These are phyloP conservation scores for Blastocystis sp. DNA, from an alignment of 352 stramenopile genomes.

Conservation along the genomic window DNA sequence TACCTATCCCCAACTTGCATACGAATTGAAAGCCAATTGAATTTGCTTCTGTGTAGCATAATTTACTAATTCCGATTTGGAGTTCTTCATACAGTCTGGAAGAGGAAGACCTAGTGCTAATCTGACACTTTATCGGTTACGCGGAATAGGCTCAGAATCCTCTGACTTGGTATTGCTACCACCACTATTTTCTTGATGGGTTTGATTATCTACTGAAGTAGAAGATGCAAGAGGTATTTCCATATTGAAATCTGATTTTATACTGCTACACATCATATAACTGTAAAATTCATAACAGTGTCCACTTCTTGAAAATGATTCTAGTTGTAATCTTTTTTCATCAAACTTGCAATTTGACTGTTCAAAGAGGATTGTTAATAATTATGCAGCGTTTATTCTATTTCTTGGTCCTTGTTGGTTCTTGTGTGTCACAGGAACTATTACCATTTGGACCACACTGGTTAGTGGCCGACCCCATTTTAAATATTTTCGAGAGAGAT, in stretches of 20 bases:
- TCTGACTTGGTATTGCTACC: background rate
- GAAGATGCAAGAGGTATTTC: no score
- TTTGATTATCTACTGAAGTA: no score
- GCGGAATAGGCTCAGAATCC: background rate
- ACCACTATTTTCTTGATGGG: background rate
- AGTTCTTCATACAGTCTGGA: background rate
- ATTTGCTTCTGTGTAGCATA: background rate
- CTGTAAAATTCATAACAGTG: no score
- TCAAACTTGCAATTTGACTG: no score
- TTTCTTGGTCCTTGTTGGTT: no score
- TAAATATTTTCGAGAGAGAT: conserved; percentile 1
- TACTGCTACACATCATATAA: no score
- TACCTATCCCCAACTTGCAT: background rate
- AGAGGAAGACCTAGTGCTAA: background rate
- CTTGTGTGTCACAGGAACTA: background rate
- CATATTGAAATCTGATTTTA: no score
- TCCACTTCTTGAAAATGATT: no score
- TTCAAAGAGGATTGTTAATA: no score
- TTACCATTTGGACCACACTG: background rate
- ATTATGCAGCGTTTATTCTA: no score
- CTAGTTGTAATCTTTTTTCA: no score
- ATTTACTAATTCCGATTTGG: background rate
- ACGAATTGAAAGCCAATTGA: background rate
- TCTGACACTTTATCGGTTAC: background rate
- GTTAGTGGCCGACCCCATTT: background rate